Evolutionary conservation across 2,329 filamentous ascomycete species (phyloP), one percentile per base, ranked within the genome.

Genomic region (Mycosphaerelloides madeirae): DNA sequence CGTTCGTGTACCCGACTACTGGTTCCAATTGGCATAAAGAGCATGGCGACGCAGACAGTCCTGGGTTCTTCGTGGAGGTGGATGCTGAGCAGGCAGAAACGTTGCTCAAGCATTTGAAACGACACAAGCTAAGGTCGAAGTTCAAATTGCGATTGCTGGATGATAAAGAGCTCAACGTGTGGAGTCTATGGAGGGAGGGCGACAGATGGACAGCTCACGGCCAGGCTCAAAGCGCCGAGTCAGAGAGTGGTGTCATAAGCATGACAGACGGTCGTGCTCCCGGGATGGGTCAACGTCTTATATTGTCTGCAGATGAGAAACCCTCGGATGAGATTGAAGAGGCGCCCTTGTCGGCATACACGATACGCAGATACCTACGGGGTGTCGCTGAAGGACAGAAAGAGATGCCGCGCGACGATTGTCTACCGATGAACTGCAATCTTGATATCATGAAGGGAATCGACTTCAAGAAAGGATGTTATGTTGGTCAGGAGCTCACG

Each of bases 401-500:
- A 13, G 93, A 98, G 71, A 82, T 98, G 15, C 65, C 79, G 6
- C 70, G 75, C 46, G 85, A 85, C 53, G 71, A 76, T 14, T 82
- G 88, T 1, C 73, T 98, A 43, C 91, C 93, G 1, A 83, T 90
- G 66, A 91, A 97, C 68, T 84, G 77, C 62, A 96, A 96, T 65
- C 77, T 97, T 64, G 93, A 98, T 67, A 70, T 87, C 48, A 87
- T 87, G 76, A 78, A 79, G 37, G 93, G 81, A 19, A 84, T 98
- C 54, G 87, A 96, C 68, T 98, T 93, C 71, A 81, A 81, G 62
- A 98, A 98, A 71, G 93, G 93, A 6, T 98, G 93, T 69, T 98
- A 98, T 66, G 81, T 97, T 6, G 93, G 93, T 0, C 93, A 98
- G 68, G 93, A 98, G 67, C 77, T 98, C 52, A 97, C 93, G 1